Percentiles rank a stretch among this genome's conserved stretches.
phyloP scores from a whole-genome alignment of 352 stramenopile genomes.

The Pythium aphanidermatum region DNA sequence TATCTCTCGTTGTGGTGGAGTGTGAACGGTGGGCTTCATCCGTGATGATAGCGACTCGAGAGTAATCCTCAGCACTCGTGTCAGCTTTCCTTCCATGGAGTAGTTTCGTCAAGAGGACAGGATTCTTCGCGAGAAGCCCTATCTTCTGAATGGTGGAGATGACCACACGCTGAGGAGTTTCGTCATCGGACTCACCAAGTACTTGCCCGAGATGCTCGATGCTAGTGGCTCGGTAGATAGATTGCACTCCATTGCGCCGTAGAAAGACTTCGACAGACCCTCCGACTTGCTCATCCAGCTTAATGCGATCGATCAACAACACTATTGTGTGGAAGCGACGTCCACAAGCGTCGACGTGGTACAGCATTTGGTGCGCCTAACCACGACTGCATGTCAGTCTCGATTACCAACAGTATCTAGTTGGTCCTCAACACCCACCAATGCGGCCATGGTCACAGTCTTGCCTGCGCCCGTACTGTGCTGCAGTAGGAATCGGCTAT shows the following conservation, averaged over 20 bases:
- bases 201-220: too few species aligned
- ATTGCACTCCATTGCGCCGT: slow-evolving; percentile 59
- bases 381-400: background rate
- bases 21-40: slow-evolving; percentile 83
- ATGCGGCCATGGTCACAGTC: slow-evolving; percentile 66
- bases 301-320: slow-evolving; percentile 76
- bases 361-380: slow-evolving; percentile 62
- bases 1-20: slow-evolving; percentile 51
- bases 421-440: too few species aligned
- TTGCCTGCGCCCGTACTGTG: slow-evolving; percentile 83
- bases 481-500: slow-evolving; percentile 60
- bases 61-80: slow-evolving; percentile 21
- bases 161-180: slow-evolving; percentile 43
- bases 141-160: slow-evolving; percentile 84
- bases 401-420: too few species aligned
- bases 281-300: slow-evolving; percentile 76
- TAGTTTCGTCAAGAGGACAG: slow-evolving; percentile 58
- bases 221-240: slow-evolving; percentile 66
- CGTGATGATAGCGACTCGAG: slow-evolving; percentile 71
- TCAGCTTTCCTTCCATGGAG: slow-evolving; percentile 35
- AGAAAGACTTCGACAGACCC: slow-evolving; percentile 65
- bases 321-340: slow-evolving; percentile 71
- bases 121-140: slow-evolving; percentile 55
- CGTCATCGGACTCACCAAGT: slow-evolving; percentile 52
- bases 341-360: slow-evolving; percentile 29